Percentiles rank a stretch among this genome's conserved stretches.
Evolutionary conservation across 805 yeast species (phyloP).

Genomic region (Cyberlindnera americana): DNA sequence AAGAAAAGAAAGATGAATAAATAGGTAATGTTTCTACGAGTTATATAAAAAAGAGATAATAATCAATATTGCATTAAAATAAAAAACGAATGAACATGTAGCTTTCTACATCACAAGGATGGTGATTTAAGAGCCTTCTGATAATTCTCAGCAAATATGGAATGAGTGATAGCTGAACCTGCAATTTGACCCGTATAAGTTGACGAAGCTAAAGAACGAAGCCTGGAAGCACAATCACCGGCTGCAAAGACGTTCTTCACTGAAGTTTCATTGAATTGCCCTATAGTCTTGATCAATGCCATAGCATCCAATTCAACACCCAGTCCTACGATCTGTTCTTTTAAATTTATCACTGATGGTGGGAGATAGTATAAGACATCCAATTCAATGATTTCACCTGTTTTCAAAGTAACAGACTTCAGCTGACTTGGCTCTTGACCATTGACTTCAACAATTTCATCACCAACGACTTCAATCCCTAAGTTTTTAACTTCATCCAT

Average conservation of each 20-base stretch:
- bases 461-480: background rate
- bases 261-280: background rate
- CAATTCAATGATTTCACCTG: conserved; percentile 1
- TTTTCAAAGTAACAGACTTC: background rate
- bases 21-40: background rate
- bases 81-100: too few relatives aligned
- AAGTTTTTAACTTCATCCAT: background rate
- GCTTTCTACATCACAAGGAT: too few relatives aligned
- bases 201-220: background rate
- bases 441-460: background rate
- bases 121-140: too few relatives aligned
- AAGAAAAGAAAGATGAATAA: conserved; percentile 8
- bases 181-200: background rate
- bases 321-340: conserved; percentile 1
- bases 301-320: conserved; percentile 6
- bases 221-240: conserved; percentile 1
- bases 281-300: conserved; percentile 6
- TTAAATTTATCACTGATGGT: conserved; percentile 1
- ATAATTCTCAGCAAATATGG: background rate
- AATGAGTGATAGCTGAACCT: background rate
- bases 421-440: background rate
- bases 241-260: conserved; percentile 3
- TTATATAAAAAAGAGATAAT: background rate
- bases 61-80: too few relatives aligned
- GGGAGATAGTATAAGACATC: conserved; percentile 6